Percentiles rank a stretch among this genome's conserved stretches.
Conservation (phyloP, 1,284 basidiomycete species). For the Papiliotrema laurentii region DNA sequence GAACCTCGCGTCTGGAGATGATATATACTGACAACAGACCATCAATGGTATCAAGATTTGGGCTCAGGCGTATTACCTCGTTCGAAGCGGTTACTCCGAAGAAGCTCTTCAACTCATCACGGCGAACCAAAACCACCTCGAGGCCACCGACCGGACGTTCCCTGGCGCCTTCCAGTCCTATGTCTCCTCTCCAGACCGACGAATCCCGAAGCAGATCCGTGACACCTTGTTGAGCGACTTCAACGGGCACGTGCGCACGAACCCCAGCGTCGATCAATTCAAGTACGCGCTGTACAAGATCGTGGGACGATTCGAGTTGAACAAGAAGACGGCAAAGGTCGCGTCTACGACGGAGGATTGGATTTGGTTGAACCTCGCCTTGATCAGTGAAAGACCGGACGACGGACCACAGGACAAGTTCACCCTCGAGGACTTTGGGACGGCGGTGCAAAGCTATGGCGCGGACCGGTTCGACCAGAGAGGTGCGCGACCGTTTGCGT, state of each 20-base stretch:
- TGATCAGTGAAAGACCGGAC: slow-evolving; percentile 62
- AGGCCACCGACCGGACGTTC: slow-evolving; percentile 78
- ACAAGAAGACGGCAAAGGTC: slow-evolving; percentile 75
- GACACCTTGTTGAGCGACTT: slow-evolving; percentile 84
- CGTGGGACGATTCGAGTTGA: slow-evolving; percentile 85
- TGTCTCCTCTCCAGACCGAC: slow-evolving; percentile 74
- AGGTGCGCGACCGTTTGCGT: slow-evolving; percentile 60
- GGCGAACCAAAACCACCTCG: slow-evolving; percentile 68
- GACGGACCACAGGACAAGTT: slow-evolving; percentile 58
- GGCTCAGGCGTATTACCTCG: slow-evolving; percentile 86
- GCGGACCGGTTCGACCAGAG: slow-evolving; percentile 86
- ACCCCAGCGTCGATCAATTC: slow-evolving; percentile 78
- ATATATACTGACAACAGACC: slow-evolving; percentile 53
- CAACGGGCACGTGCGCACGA: slow-evolving; percentile 87
- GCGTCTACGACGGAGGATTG: slow-evolving; percentile 94
- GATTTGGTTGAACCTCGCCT: slow-evolving; percentile 94
- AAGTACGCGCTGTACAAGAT: slow-evolving; percentile 94
- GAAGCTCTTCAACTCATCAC: slow-evolving; percentile 77
- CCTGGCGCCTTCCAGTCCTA: slow-evolving; percentile 78
- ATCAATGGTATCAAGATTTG: slow-evolving; percentile 82
- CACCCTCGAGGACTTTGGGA: slow-evolving; percentile 72
- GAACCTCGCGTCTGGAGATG: neutral
- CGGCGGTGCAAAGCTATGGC: slow-evolving; percentile 79
- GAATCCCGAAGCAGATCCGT: slow-evolving; percentile 70
- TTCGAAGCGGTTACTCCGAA: slow-evolving; percentile 74